Evolutionary conservation across 352 stramenopile species (phyloP).

Genomic region (Plasmopara viticola): DNA sequence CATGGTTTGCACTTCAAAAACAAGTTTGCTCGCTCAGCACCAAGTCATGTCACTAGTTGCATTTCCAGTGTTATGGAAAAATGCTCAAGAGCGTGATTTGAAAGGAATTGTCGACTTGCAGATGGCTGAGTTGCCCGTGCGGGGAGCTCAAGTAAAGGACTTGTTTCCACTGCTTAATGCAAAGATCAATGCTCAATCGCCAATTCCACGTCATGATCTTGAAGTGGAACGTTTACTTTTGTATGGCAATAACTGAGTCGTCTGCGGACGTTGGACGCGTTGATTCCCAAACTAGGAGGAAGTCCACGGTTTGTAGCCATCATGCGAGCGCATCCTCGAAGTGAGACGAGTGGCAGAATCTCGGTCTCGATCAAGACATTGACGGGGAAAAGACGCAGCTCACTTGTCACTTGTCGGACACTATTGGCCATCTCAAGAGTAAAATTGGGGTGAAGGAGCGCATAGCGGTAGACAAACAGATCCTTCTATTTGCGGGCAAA

Average conservation of each 20-base stretch:
- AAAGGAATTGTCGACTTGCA: not conserved
- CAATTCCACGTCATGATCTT: not conserved
- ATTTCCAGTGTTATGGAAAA: slow-evolving; percentile 1
- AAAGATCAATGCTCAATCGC: not conserved
- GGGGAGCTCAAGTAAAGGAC: not conserved
- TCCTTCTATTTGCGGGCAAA: slow-evolving; percentile 7
- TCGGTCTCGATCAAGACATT: slow-evolving; percentile 5
- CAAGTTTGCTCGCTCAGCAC: not conserved
- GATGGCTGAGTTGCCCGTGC: not conserved
- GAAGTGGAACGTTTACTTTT: slow-evolving; percentile 2
- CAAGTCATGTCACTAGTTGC: not conserved
- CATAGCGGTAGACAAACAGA: slow-evolving; percentile 4
- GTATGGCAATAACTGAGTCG: slow-evolving; percentile 2
- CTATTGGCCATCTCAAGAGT: not conserved
- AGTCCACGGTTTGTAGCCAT: slow-evolving; percentile 7
- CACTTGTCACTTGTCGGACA: not conserved
- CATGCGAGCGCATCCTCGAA: not conserved
- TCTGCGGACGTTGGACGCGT: not conserved
- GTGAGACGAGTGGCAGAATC: not conserved
- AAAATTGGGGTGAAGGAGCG: slow-evolving; percentile 5
- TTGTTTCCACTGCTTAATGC: slow-evolving; percentile 2
- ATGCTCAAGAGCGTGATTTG: no score
- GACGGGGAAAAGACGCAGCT: not conserved
- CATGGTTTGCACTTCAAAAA: no score
- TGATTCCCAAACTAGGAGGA: slow-evolving; percentile 8